Percentiles rank a stretch among this genome's conserved stretches.
phyloP scores from a whole-genome alignment of 1,139 yeast species.

The Suhomyces panamericanus region DNA sequence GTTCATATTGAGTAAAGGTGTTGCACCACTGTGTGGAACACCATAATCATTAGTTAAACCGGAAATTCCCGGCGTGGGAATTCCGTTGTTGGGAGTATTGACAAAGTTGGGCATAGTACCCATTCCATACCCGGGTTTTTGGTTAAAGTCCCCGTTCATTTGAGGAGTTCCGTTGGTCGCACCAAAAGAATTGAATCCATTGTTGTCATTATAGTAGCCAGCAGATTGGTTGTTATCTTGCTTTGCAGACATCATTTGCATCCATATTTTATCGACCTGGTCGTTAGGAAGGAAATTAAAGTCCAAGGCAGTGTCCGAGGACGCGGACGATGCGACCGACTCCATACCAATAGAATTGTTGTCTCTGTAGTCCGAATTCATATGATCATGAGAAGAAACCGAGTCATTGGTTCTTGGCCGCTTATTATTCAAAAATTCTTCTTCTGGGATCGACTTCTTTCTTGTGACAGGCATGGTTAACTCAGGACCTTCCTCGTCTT shows the following conservation, averaged over 20 bases:
- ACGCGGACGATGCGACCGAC: conserved; percentile 9
- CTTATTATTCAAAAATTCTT: not conserved
- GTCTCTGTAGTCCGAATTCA: not conserved
- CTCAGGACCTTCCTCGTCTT: not conserved
- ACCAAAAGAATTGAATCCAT: not conserved
- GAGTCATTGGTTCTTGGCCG: not conserved
- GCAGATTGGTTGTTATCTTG: conserved; percentile 13
- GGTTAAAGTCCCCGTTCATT: not conserved
- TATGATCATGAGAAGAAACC: not conserved
- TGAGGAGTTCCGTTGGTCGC: not conserved
- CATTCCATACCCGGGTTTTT: not conserved
- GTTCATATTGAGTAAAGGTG: not conserved
- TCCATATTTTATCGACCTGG: conserved; percentile 31
- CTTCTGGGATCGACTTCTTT: not conserved
- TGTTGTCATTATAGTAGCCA: conserved; percentile 1
- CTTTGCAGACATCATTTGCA: conserved; percentile 30
- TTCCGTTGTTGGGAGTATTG: not conserved
- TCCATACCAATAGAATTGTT: not conserved
- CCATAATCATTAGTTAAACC: not conserved
- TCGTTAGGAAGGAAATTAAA: conserved; percentile 20
- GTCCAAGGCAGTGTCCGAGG: conserved; percentile 9
- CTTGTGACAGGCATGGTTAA: not conserved
- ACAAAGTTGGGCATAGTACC: not conserved
- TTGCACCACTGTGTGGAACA: not conserved
- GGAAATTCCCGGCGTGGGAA: not conserved